Evolutionary conservation across 169 alveolate species (phyloP).

Genomic region (Eimeria acervulina): DNA sequence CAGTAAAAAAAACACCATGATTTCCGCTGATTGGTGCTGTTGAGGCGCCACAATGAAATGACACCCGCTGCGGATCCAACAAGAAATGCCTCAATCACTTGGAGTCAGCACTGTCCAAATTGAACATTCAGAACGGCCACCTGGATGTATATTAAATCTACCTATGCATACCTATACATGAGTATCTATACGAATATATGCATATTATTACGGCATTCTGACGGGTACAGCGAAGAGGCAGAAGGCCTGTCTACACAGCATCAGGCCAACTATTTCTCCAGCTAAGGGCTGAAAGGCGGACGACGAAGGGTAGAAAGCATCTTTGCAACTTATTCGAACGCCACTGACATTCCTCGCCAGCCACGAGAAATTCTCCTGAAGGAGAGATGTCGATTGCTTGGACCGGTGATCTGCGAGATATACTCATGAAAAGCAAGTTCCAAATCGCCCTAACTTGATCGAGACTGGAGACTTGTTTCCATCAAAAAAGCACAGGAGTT

Average conservation of each 20-base stretch:
- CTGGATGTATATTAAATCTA: no score
- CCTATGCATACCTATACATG: neutral
- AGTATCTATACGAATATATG: no score
- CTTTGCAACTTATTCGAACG: neutral
- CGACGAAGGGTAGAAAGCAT: no score
- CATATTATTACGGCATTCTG: no score
- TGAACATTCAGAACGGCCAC: no score
- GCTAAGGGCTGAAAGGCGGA: no score
- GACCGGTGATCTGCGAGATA: slow-evolving; percentile 16
- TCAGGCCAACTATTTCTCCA: neutral
- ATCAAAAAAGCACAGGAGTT: no score
- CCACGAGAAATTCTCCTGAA: slow-evolving; percentile 66
- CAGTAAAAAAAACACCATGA: slow-evolving; percentile 67
- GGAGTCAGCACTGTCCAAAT: no score
- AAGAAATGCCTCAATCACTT: neutral
- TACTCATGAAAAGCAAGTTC: neutral
- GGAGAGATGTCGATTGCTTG: slow-evolving; percentile 66
- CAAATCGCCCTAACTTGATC: neutral
- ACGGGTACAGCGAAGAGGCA: neutral
- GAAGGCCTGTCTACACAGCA: neutral
- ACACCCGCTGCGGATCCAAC: slow-evolving; percentile 49
- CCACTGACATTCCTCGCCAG: slow-evolving; percentile 66
- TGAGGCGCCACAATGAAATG: slow-evolving; percentile 68
- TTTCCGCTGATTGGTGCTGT: neutral
- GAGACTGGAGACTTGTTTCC: no score